Base-by-base conservation (phyloP, 2,329 filamentous ascomycete species). In the Emmonsia crescens region DNA sequence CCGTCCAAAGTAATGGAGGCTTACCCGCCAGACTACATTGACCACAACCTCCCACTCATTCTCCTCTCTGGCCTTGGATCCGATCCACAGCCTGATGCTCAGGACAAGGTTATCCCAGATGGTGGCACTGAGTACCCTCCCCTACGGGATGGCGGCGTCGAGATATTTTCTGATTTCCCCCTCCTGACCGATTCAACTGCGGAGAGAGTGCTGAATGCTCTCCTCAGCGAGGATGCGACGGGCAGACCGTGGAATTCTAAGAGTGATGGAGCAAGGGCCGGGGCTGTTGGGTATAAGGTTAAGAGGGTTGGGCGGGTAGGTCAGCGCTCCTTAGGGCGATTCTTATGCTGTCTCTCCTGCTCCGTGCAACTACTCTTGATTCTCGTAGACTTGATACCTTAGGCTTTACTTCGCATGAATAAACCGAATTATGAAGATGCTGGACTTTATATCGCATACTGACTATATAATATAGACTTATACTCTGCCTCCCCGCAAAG, bases 31-130 rank as follows among this genome's bases (percentile, higher is more conserved):
- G 88, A 87, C 75, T 96, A 92, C 78, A 80, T 96, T 74, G 85
- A 87, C 73, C 91, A 94, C 76, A 95, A 94, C 76, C 82, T 95
- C 69, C 93, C 93, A 42, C 82, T 96, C 62, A 77, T 97, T 64
- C 79, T 95, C 55, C 83, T 96, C 40, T 91, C 91, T 44, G 94
- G 93, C 14, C 82, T 96, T 40, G 80, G 76, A 71, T 71, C 71
- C 66, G 68, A 65, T 9, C 68, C 63, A 52, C 76, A 74, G 68
- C 71, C 69, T 58, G 69, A 71, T 5, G 6, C 27, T 14, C 29
- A 54, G 27, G 44, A 52, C 19, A 24, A 38, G 4, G 21, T 21
- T 16, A n/a, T 52, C 6, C 42, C 64, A n/a, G 66, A 69, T 31
- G 66, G 55, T 40, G 60, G 60, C 16, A 56, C 79, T 66, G 71